Evolutionary conservation across 2,329 filamentous ascomycete species (phyloP), one percentile per base, ranked within the genome.

Genomic region (Diaporthe australafricana): DNA sequence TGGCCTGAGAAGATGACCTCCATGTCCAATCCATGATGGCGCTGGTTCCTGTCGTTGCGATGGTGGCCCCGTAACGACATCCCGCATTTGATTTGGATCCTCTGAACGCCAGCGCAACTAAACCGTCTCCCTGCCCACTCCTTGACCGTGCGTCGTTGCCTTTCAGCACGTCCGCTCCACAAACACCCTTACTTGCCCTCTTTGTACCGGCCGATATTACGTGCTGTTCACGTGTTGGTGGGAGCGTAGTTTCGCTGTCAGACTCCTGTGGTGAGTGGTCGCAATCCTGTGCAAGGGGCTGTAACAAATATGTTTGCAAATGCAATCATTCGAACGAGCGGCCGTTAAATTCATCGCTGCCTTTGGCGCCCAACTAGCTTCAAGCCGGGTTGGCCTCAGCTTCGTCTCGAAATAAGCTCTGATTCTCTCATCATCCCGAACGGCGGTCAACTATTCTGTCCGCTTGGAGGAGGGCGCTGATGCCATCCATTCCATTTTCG

Each of bases 371-470:
- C 45, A 65, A 20, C 60, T 27, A 20, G 5, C 8, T 38, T 14
- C 42, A 42, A n/a, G 42, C 53, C 22, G 2, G 30, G 7, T 16
- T 5, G 22, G 30, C 30, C 42, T 50, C 20, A 30, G 30, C 42
- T 30, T 57, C 16, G 30, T 27, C 53, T 45, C 11, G 14, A 17
- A n/a, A n/a, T 32, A 50, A 22, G 22, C 27, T n/a, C 66, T 30
- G 9, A 4, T 32, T 27, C 14, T 27, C n/a, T 38, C 47, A 22
- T 68, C 70, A 60, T 62, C 38, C 48, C 60, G 57, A 57, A 20
- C 83, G 81, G 52, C 85, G 84, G 71, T 87, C 86, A 48, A 91
- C 87, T 73, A 91, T 88, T 75, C 91, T 89, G 40, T 89, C 88
- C 12, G 89, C 89, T 73, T 84, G 84, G 1, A 91, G 78, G 14